Evolutionary conservation across 164 flowering plant species (phyloP).

Genomic region (Aristolochia californica): DNA sequence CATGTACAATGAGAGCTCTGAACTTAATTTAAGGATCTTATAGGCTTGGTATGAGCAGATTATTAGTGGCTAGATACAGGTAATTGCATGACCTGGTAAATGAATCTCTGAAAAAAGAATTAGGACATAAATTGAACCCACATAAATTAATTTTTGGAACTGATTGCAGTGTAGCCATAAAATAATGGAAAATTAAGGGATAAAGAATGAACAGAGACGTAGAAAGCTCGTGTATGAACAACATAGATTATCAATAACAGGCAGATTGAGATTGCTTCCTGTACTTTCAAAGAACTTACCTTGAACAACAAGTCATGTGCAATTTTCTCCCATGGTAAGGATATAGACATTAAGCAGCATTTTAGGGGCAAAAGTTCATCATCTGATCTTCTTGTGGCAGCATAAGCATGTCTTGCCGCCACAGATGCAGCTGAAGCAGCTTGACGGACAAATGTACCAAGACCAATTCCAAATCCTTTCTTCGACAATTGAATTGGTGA

Average conservation of each 20-base stretch:
- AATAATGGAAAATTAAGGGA: neutral
- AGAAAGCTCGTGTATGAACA: too few relatives aligned
- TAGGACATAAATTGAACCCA: too few relatives aligned
- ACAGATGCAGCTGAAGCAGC: constrained; percentile 85
- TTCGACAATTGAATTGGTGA: constrained; percentile 55
- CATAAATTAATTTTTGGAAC: neutral
- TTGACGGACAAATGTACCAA: constrained; percentile 58
- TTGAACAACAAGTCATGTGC: constrained; percentile 89
- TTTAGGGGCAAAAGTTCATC: constrained; percentile 80
- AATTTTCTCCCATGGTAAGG: constrained; percentile 92
- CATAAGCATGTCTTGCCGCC: constrained; percentile 91
- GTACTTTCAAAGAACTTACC: constrained; percentile 26
- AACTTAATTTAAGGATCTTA: neutral
- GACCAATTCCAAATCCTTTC: constrained; percentile 55
- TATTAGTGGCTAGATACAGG: neutral
- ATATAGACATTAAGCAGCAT: constrained; percentile 93
- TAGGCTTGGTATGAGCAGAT: neutral
- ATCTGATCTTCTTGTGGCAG: constrained; percentile 50
- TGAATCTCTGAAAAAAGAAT: too few relatives aligned
- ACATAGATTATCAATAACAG: neutral
- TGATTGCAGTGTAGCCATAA: neutral
- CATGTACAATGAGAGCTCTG: neutral
- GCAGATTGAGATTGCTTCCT: too few relatives aligned
- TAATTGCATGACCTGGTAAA: too few relatives aligned
- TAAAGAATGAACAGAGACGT: too few relatives aligned